Evolutionary conservation across 192 early-diverging fungal species (phyloP).

Genomic region (Chytriomyces sp.): DNA sequence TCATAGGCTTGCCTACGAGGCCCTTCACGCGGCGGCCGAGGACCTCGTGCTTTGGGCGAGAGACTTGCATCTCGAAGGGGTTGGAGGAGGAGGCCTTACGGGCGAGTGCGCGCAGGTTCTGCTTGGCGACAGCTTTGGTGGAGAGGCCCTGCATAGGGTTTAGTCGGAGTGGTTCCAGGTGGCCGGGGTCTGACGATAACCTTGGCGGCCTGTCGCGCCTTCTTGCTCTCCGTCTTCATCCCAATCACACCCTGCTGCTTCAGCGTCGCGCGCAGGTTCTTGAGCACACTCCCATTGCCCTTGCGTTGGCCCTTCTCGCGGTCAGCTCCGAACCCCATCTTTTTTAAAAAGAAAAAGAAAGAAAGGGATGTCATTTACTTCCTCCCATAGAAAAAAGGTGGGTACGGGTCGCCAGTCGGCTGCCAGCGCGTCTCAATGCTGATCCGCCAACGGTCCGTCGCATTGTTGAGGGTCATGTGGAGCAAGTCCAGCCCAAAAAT

Average conservation of each 20-base stretch:
- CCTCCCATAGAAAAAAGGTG: slow-evolving; percentile 18
- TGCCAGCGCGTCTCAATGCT: slow-evolving; percentile 53
- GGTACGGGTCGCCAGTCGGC: slow-evolving; percentile 26
- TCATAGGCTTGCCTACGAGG: slow-evolving; percentile 74
- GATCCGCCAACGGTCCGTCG: slow-evolving; percentile 39
- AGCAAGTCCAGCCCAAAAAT: slow-evolving; percentile 38
- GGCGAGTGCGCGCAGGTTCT: slow-evolving; percentile 24
- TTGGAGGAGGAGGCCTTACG: slow-evolving; percentile 34
- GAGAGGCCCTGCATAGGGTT: neutral
- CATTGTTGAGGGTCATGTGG: slow-evolving; percentile 48
- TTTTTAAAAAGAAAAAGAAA: neutral
- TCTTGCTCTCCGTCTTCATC: slow-evolving; percentile 65
- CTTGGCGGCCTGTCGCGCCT: slow-evolving; percentile 48
- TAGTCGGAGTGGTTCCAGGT: slow-evolving; percentile 29
- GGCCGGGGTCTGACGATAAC: slow-evolving; percentile 45
- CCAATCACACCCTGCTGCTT: slow-evolving; percentile 79
- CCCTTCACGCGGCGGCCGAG: slow-evolving; percentile 82
- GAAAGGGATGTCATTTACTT: neutral
- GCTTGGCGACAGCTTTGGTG: slow-evolving; percentile 34
- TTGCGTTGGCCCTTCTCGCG: neutral
- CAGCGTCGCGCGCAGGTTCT: slow-evolving; percentile 78
- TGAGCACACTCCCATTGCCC: slow-evolving; percentile 68
- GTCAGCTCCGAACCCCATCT: neutral
- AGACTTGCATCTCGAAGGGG: slow-evolving; percentile 89
- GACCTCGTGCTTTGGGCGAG: slow-evolving; percentile 79